Evolutionary conservation across 164 flowering plant species (phyloP).

Genomic region (Aristolochia californica): DNA sequence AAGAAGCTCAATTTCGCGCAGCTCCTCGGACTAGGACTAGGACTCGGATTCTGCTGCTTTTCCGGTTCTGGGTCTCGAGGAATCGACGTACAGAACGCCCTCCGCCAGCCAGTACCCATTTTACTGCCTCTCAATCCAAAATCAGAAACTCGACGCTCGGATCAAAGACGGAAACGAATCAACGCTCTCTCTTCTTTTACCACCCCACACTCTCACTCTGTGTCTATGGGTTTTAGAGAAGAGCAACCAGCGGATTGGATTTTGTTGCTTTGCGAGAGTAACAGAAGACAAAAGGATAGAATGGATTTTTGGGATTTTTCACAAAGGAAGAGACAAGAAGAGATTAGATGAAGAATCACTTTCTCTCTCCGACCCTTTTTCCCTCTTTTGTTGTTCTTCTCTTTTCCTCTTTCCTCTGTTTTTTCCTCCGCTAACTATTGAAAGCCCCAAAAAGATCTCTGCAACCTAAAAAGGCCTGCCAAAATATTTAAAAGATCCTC

Average conservation of each 20-base stretch:
- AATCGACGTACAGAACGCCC: slow-evolving; percentile 79
- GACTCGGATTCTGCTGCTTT: slow-evolving; percentile 13
- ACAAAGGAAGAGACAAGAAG: slow-evolving; percentile 10
- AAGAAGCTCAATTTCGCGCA: slow-evolving; percentile 37
- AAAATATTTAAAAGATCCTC: slow-evolving; percentile 3
- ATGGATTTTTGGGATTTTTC: slow-evolving; percentile 3
- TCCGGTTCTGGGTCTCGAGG: slow-evolving; percentile 33
- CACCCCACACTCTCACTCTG: too few relatives aligned
- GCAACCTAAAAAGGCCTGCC: slow-evolving; percentile 5
- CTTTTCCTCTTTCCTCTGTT: background rate
- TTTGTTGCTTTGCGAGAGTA: background rate
- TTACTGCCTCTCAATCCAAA: background rate
- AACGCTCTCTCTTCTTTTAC: too few relatives aligned
- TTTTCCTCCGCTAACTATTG: background rate
- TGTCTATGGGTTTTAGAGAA: too few relatives aligned
- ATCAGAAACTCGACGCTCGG: background rate
- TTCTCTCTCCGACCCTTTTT: slow-evolving; percentile 3
- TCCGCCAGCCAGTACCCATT: slow-evolving; percentile 92
- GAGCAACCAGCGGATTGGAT: background rate
- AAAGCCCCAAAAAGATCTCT: slow-evolving; percentile 11
- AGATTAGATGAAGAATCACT: slow-evolving; percentile 6
- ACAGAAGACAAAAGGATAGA: slow-evolving; percentile 32
- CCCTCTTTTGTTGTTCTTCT: background rate
- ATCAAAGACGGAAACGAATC: background rate
- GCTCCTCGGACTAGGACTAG: slow-evolving; percentile 33